Base-by-base conservation (phyloP, 202 grass and related monocot species). In the Saccharum hybrid region DNA sequence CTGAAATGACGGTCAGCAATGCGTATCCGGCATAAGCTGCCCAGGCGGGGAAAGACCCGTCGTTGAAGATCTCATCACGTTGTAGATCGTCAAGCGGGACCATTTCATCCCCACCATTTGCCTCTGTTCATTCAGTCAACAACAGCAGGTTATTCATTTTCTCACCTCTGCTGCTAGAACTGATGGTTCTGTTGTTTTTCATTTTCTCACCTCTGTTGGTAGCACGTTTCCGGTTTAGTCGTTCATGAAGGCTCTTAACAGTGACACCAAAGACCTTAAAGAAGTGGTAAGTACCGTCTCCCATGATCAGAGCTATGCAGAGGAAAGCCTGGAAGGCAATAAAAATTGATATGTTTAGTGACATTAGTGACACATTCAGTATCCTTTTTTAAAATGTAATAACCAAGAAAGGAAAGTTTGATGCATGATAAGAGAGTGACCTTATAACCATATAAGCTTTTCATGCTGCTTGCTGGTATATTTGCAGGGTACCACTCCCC, bases 401-500 rank as follows among this genome's bases (percentile, higher is more conserved):
- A 16, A 6, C 0, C 4, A 51, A 51, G 4, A 15, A 66, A 30
- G 2, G 18, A 14, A 41, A 15, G 16, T 7, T 68, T 7, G 22
- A 7, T 12, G 41, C 41, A 43, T 26, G 65, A 49, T 18, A 79
- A 8, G 28, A 37, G 42, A 74, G 46, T 43, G 65, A 97, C 94
- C 94, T 97, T 97, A 52, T 97, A 97, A 85, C 95, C 95, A 18
- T 97, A 91, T 75, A 97, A 75, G 66, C 95, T 94, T 81, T 72
- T 94, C 95, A 97, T 94, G 39, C 92, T 97, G 39, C 90, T 87
- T 63, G 88, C 88, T 48, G 92, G 85, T 85, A 91, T 46, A 41
- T 82, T 94, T 60, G 79, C 89, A 76, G 95, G 83, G 77, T 91
- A 94, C 95, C 95, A 97, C 7, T 91, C 75, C 5, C 92, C 95